A percentile compares a stretch with the other conserved stretches of the same genome.
Conservation (phyloP, 192 early-diverging fungal genomes). For the Coemansia sp. region DNA sequence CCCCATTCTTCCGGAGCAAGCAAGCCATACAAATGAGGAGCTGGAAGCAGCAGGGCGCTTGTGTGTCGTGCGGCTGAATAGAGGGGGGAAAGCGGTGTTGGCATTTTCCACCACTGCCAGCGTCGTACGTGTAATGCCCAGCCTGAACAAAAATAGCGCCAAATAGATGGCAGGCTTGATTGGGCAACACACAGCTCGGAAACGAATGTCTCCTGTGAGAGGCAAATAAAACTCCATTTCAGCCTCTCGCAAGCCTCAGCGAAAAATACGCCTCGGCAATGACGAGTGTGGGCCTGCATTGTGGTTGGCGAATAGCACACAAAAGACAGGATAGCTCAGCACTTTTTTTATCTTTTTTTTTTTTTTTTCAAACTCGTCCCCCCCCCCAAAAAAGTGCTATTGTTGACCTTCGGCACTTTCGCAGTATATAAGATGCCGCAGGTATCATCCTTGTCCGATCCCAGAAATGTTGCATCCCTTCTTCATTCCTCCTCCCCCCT, state of each 20-base stretch:
- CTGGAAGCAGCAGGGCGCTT: not conserved
- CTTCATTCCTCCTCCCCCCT: not conserved
- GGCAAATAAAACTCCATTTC: not conserved
- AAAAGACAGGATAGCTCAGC: not conserved
- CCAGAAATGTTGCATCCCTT: not conserved
- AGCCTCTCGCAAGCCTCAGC: slow-evolving; percentile 1
- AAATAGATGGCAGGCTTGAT: not conserved
- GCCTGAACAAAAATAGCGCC: too few relatives aligned
- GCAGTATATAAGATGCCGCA: not conserved
- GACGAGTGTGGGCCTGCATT: slow-evolving; percentile 3
- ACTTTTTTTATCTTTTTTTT: not conserved
- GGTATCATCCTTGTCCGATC: too few relatives aligned
- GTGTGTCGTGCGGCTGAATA: not conserved
- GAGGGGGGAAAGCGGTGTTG: too few relatives aligned
- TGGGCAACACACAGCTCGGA: not conserved
- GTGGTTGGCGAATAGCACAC: not conserved
- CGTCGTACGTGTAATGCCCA: too few relatives aligned
- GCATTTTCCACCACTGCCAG: too few relatives aligned
- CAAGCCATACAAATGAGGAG: too few relatives aligned
- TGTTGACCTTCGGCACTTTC: not conserved
- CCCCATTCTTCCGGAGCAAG: too few relatives aligned
- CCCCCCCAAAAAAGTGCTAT: not conserved
- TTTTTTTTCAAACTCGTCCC: not conserved
- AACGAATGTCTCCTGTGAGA: too few relatives aligned
- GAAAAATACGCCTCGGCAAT: not conserved